phyloP scores from a whole-genome alignment of 2,329 filamentous ascomycete genomes.

The Aspergillus phoenicis region DNA sequence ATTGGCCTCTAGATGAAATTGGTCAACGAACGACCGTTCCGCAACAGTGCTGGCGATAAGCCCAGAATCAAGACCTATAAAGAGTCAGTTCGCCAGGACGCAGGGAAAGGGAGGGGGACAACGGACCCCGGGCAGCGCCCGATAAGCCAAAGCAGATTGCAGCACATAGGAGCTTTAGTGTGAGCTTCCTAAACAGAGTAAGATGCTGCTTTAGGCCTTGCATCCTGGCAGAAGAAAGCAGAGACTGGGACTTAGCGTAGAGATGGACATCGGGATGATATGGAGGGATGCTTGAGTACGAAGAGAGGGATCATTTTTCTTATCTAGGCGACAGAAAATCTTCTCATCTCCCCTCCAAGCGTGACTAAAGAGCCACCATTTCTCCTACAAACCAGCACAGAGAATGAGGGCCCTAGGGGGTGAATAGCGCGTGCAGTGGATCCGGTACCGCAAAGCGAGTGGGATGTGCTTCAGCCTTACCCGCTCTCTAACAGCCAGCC shows the following conservation, averaged over 20 bases:
- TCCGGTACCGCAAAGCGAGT: neutral
- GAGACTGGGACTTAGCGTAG: neutral
- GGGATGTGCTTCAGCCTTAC: conserved; percentile 8
- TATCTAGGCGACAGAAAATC: neutral
- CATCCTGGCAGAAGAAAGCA: neutral
- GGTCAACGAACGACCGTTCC: conserved; percentile 21
- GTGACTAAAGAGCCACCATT: neutral
- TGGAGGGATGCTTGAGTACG: neutral
- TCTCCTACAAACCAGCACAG: neutral
- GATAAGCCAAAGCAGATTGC: conserved; percentile 7
- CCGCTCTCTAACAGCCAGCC: conserved; percentile 5
- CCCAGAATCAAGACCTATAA: conserved; percentile 25
- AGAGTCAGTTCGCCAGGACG: neutral
- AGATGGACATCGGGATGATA: neutral
- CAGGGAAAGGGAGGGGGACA: neutral
- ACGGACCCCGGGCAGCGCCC: conserved; percentile 6
- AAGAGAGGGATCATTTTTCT: neutral
- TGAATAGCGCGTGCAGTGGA: neutral
- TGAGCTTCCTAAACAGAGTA: neutral
- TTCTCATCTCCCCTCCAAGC: neutral
- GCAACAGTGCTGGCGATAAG: conserved; percentile 26
- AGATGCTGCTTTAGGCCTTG: neutral
- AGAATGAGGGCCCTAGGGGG: neutral
- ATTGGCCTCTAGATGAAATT: conserved; percentile 17
- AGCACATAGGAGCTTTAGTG: conserved; percentile 4